phyloP scores from a whole-genome alignment of 129 eudicot species.

The Chrysanthemum seticuspe region DNA sequence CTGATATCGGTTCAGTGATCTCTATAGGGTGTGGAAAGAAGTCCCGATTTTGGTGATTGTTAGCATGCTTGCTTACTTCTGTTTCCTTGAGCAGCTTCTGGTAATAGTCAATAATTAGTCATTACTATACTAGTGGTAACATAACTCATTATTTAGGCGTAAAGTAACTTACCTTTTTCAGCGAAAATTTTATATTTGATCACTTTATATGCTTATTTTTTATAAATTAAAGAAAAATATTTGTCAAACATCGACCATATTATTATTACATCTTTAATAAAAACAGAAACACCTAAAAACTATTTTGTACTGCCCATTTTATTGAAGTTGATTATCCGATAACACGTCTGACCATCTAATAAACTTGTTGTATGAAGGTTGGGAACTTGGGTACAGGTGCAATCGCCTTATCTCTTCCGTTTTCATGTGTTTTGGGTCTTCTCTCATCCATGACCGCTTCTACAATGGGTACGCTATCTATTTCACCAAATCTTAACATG shows the following conservation, averaged over 20 bases:
- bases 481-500: neutral
- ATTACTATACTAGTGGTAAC: too few species aligned
- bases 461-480: constrained; percentile 71
- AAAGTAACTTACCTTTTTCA: too few species aligned
- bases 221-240: too few species aligned
- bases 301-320: neutral
- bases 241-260: too few species aligned
- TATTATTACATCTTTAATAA: too few species aligned
- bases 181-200: too few species aligned
- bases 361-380: constrained; percentile 47
- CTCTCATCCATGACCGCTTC: constrained; percentile 84
- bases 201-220: too few species aligned
- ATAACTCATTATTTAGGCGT: too few species aligned
- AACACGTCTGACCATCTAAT: neutral
- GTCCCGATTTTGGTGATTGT: constrained; percentile 87
- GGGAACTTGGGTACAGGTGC: constrained; percentile 75
- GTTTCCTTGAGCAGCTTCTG: constrained; percentile 93
- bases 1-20: constrained; percentile 32
- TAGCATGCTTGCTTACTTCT: constrained; percentile 94
- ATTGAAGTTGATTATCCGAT: neutral
- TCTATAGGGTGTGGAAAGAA: constrained; percentile 91
- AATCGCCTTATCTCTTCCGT: constrained; percentile 85
- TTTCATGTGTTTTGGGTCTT: constrained; percentile 89
- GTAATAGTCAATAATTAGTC: constrained; percentile 33
- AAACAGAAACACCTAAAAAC: too few species aligned